Conservation (phyloP, 2,329 filamentous ascomycete species). For the Tetracladium maxilliforme region DNA sequence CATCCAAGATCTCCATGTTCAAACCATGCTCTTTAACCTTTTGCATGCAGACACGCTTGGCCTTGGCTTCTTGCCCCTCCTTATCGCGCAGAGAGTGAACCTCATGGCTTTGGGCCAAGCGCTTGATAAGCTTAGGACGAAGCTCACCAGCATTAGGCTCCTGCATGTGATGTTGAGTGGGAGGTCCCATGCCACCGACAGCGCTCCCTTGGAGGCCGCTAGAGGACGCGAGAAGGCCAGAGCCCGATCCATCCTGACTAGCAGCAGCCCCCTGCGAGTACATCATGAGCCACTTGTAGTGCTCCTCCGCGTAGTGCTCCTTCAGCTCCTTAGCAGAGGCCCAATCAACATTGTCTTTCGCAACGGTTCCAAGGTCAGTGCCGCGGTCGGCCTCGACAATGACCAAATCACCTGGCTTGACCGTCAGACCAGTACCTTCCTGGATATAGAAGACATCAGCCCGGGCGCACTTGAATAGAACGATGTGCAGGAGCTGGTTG, state of each 20-base stretch:
- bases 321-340: slow-evolving; percentile 79
- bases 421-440: slow-evolving; percentile 81
- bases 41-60: slow-evolving; percentile 89
- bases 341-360: slow-evolving; percentile 76
- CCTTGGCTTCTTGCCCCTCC: slow-evolving; percentile 94
- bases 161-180: slow-evolving; percentile 58
- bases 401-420: slow-evolving; percentile 84
- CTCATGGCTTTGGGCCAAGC: slow-evolving; percentile 82
- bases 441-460: slow-evolving; percentile 96
- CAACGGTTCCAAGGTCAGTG: slow-evolving; percentile 87
- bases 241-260: slow-evolving; percentile 42
- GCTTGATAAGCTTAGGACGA: slow-evolving; percentile 93
- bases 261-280: slow-evolving; percentile 69
- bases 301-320: slow-evolving; percentile 83
- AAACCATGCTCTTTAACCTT: slow-evolving; percentile 90
- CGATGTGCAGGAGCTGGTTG: slow-evolving; percentile 68
- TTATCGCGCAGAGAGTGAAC: slow-evolving; percentile 83
- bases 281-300: slow-evolving; percentile 98
- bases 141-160: slow-evolving; percentile 61
- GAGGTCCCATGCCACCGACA: slow-evolving; percentile 65
- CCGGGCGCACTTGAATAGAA: slow-evolving; percentile 90
- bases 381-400: slow-evolving; percentile 96
- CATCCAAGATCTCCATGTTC: slow-evolving; percentile 97
- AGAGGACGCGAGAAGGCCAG: slow-evolving; percentile 47
- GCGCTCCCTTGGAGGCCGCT: slow-evolving; percentile 53